phyloP scores from a whole-genome alignment of 208 protist genomes.

The Trypanosoma platydactyli region DNA sequence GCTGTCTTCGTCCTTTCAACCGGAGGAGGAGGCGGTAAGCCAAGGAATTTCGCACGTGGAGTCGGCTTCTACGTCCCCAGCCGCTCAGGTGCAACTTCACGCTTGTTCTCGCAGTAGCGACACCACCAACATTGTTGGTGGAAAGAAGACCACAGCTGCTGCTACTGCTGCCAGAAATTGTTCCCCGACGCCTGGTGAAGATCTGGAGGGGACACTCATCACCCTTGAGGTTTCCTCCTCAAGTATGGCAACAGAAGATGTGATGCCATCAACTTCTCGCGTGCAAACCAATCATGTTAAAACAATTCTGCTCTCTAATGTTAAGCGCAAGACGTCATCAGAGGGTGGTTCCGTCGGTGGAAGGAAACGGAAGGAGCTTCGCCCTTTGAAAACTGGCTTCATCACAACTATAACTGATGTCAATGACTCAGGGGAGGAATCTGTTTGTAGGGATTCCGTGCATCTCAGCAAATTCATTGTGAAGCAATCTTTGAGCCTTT shows the following conservation, averaged over 20 bases:
- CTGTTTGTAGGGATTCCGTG: background rate
- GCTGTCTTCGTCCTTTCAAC: background rate
- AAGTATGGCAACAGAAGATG: background rate
- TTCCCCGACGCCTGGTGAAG: background rate
- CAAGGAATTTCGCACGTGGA: slow-evolving; percentile 2
- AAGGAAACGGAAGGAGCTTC: too few relatives aligned
- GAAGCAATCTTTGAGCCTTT: background rate
- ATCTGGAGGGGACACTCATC: background rate
- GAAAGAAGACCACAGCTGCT: background rate
- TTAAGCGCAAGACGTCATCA: too few relatives aligned
- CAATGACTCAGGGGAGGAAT: too few relatives aligned
- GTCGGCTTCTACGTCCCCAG: background rate
- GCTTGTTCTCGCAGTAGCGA: background rate
- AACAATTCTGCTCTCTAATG: too few relatives aligned
- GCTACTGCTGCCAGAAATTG: background rate
- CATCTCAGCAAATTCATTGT: background rate
- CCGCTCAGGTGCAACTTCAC: background rate
- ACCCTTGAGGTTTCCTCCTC: slow-evolving; percentile 19
- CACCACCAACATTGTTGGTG: background rate
- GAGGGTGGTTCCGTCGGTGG: too few relatives aligned
- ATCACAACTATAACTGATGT: too few relatives aligned
- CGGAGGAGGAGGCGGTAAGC: slow-evolving; percentile 9
- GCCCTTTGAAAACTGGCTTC: too few relatives aligned
- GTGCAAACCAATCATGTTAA: background rate
- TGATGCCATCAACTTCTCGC: background rate